Evolutionary conservation across 176 grass and related monocot species (phyloP), one percentile per base, ranked within the genome.

Genomic region (Ensete glaucum): DNA sequence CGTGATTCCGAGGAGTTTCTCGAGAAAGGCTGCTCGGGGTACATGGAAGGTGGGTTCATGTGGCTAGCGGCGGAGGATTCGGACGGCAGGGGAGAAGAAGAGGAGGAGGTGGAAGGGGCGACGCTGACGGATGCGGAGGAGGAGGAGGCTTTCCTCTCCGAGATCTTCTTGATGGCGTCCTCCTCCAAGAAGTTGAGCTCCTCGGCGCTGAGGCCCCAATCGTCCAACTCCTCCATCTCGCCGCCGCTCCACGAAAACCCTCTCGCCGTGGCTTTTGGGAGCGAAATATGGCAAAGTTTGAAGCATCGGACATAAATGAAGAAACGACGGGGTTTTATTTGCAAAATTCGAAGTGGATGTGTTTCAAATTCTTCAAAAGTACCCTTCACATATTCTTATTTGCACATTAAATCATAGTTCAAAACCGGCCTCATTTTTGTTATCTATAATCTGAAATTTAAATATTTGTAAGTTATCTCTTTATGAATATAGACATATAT

Each of bases 201-300:
- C 67, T 93, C 88, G 83, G 80, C 83, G 55, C 82, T 93, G 55
- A 97, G 78, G 75, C 68, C 94, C 94, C 94, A 93, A 71, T 97
- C 94, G 13, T 89, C 88, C 12, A 82, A 71, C 66, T 87, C 85
- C 50, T 73, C 51, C 67, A 23, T 80, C 68, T 50, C 71, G 9
- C 72, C 75, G 74, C 58, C 82, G 74, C 74, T 75, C 60, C 66
- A 54, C 56, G 48, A 56, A 78, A 80, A 64, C 66, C 76, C 76
- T 79, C 57, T 4, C 34, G 34, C 34, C 34, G 34, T 43, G 34
- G 34, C 34, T 43, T 5, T 43, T 43, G 34, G 34, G 4, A 6
- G 4, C 4, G 34, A 43, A 43, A 43, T 43, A 43, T 43, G 34
- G 34, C 0, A 43, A 43, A 0, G 34, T 43, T 43, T 43, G 34